Evolutionary conservation across 495 filamentous ascomycete species (phyloP).

Genomic region (Neurospora sp.): DNA sequence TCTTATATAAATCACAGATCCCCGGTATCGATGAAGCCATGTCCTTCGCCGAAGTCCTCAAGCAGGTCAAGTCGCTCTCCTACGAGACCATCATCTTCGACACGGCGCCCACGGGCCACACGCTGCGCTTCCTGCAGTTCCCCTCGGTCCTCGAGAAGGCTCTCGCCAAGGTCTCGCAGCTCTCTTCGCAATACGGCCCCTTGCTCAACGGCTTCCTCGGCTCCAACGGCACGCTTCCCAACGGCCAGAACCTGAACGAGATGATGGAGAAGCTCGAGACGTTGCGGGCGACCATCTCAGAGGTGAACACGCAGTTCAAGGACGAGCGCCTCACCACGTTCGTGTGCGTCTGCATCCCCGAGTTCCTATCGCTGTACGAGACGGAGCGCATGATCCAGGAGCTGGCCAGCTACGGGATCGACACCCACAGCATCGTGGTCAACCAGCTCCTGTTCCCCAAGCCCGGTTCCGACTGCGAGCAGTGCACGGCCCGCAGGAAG

Average conservation of each 20-base stretch:
- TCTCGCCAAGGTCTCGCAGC: constrained; percentile 87
- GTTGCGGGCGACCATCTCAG: constrained; percentile 81
- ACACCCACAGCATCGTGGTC: constrained; percentile 95
- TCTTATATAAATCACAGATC: constrained; percentile 46
- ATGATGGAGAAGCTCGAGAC: constrained; percentile 90
- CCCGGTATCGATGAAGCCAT: constrained; percentile 98
- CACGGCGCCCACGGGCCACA: constrained; percentile 97
- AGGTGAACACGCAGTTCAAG: constrained; percentile 98
- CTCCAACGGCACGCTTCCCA: constrained; percentile 67
- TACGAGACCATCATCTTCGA: constrained; percentile 99
- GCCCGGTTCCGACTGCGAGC: constrained; percentile 75
- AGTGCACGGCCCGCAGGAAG: constrained; percentile 87
- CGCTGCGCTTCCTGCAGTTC: constrained; percentile 97
- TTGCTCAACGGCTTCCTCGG: constrained; percentile 92
- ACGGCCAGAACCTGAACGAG: constrained; percentile 82
- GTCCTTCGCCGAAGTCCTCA: constrained; percentile 98
- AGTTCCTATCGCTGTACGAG: constrained; percentile 96
- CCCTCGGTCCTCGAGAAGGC: constrained; percentile 97
- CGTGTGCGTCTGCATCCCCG: constrained; percentile 95
- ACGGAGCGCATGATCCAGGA: constrained; percentile 99
- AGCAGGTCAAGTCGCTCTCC: constrained; percentile 98
- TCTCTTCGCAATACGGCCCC: constrained; percentile 88
- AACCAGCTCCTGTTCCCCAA: constrained; percentile 96
- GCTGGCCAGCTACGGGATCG: constrained; percentile 83
- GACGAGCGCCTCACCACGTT: constrained; percentile 93